phyloP scores from a whole-genome alignment of 805 yeast genomes.

The Candida piceae region DNA sequence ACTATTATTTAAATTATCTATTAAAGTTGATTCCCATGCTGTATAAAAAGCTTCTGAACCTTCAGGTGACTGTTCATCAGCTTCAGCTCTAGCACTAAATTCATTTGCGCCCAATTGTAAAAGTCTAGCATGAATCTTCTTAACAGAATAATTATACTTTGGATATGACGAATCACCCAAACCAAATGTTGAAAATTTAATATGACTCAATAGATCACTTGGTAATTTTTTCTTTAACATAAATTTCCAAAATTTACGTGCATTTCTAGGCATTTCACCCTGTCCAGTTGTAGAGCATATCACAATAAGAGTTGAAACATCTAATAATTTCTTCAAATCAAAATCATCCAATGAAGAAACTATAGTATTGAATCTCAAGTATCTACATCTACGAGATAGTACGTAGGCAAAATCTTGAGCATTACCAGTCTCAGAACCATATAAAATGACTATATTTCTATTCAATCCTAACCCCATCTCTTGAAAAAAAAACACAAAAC shows the following conservation, averaged over 20 bases:
- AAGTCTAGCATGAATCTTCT: slow-evolving; percentile 74
- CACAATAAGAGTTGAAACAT: slow-evolving; percentile 44
- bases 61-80: slow-evolving; percentile 78
- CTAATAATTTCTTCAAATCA: slow-evolving; percentile 47
- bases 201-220: slow-evolving; percentile 50
- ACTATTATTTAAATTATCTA: slow-evolving; percentile 30
- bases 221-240: slow-evolving; percentile 64
- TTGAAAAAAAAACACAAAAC: too few species aligned
- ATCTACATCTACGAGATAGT: slow-evolving; percentile 49
- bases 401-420: slow-evolving; percentile 78
- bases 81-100: slow-evolving; percentile 71
- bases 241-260: slow-evolving; percentile 67
- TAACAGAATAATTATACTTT: slow-evolving; percentile 80
- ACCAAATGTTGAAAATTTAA: slow-evolving; percentile 73
- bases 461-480: too few species aligned
- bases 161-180: slow-evolving; percentile 93
- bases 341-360: slow-evolving; percentile 57
- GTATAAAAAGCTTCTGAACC: slow-evolving; percentile 72
- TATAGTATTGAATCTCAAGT: slow-evolving; percentile 44
- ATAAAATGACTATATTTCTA: slow-evolving; percentile 51
- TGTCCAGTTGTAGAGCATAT: slow-evolving; percentile 92
- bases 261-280: slow-evolving; percentile 85
- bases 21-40: slow-evolving; percentile 60
- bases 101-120: slow-evolving; percentile 78
- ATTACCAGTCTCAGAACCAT: slow-evolving; percentile 92